phyloP scores from a whole-genome alignment of 1,284 basidiomycete species.

The Ustilago lituana region DNA sequence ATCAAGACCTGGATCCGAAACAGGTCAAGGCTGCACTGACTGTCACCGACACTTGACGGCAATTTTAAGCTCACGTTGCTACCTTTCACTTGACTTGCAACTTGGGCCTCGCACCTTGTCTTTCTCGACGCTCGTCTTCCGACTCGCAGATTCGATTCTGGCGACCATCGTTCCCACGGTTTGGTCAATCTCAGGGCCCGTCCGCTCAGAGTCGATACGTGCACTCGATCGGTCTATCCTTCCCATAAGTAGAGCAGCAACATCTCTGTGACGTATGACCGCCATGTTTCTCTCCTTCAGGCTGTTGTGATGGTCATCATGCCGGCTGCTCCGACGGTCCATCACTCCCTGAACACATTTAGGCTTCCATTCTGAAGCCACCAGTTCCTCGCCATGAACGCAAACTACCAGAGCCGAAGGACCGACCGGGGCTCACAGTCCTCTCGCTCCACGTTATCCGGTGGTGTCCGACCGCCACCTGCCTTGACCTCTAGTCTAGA shows the following conservation, averaged over 20 bases:
- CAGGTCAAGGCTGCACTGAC: conserved; percentile 1
- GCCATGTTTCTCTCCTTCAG: not conserved
- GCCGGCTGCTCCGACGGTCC: not conserved
- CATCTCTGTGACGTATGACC: conserved; percentile 4
- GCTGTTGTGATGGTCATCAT: not conserved
- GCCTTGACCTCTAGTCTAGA: conserved; percentile 1
- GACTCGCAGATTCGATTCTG: not conserved
- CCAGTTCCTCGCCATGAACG: conserved; percentile 6
- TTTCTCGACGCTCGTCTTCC: conserved; percentile 1
- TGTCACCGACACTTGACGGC: conserved; percentile 5
- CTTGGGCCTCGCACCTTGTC: not conserved
- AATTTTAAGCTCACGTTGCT: conserved; percentile 5
- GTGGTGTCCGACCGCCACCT: too few relatives aligned
- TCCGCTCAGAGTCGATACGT: not conserved
- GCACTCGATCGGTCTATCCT: not conserved
- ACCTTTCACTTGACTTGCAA: not conserved
- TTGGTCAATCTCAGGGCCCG: not conserved
- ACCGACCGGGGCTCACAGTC: not conserved
- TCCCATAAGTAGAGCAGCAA: too few relatives aligned
- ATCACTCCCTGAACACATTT: not conserved
- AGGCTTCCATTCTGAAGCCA: too few relatives aligned
- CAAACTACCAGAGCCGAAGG: not conserved
- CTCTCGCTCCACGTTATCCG: not conserved
- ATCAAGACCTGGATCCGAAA: too few relatives aligned
- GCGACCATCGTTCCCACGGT: conserved; percentile 1